Percentiles rank a stretch among this genome's conserved stretches.
Conservation (phyloP, 495 filamentous ascomycete genomes). For the Neurospora africana region DNA sequence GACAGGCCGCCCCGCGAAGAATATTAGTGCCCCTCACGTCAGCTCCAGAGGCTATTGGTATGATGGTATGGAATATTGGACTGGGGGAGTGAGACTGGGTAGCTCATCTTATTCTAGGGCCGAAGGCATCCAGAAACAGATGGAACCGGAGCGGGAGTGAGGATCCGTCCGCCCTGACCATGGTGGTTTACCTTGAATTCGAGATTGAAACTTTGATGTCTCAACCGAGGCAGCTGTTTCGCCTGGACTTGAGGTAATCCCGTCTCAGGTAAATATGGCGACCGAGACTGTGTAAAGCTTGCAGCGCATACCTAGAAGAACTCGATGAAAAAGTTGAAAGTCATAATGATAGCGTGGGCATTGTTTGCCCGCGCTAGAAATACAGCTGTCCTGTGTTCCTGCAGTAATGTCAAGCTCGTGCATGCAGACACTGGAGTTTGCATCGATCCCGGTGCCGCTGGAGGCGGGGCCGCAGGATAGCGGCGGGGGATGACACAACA, state of each 20-base stretch:
- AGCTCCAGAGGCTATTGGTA: not conserved
- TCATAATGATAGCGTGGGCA: not conserved
- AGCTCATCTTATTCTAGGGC: not conserved
- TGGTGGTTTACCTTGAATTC: not conserved
- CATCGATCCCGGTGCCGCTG: not conserved
- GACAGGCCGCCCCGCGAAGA: not conserved
- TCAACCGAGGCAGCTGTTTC: not conserved
- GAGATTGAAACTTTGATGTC: not conserved
- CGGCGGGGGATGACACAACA: not conserved
- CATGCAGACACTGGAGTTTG: conserved; percentile 1
- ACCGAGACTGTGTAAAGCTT: not conserved
- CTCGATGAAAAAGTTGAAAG: not conserved
- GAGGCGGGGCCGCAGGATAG: not conserved
- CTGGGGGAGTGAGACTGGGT: not conserved
- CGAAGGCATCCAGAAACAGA: not conserved
- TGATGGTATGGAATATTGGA: not conserved
- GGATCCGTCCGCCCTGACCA: not conserved
- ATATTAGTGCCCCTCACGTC: not conserved
- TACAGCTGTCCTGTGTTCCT: not conserved
- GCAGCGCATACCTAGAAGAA: not conserved
- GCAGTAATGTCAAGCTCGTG: not conserved
- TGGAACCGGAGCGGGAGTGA: not conserved
- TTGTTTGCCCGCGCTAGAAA: not conserved
- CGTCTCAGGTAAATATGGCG: not conserved
- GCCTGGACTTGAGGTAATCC: not conserved